Evolutionary conservation across 2,329 filamentous ascomycete species (phyloP).

Genomic region (Grosmannia penicillata): DNA sequence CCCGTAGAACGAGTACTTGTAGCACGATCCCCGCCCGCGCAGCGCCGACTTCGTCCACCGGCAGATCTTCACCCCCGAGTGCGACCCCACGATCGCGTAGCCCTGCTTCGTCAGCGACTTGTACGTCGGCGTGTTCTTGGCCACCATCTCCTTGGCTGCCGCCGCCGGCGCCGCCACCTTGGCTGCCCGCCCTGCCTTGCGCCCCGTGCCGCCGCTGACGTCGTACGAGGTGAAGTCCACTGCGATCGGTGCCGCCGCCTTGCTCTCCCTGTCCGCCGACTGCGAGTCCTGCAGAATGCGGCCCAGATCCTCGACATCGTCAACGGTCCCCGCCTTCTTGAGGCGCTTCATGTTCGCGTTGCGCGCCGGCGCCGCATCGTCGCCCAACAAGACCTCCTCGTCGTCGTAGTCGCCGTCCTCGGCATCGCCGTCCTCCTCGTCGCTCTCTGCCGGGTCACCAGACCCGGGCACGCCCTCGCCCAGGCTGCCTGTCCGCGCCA

Average conservation of each 20-base stretch:
- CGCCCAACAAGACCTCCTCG: slow-evolving; percentile 34
- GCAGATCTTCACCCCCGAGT: slow-evolving; percentile 94
- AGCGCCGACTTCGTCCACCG: slow-evolving; percentile 97
- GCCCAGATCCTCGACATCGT: slow-evolving; percentile 77
- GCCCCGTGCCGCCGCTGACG: slow-evolving; percentile 20
- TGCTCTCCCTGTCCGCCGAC: slow-evolving; percentile 13
- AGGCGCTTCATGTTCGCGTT: slow-evolving; percentile 21
- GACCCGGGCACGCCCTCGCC: slow-evolving; percentile 60
- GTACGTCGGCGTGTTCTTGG: slow-evolving; percentile 78
- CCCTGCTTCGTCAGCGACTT: slow-evolving; percentile 86
- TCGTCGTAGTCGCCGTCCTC: slow-evolving; percentile 64
- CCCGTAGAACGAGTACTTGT: slow-evolving; percentile 96
- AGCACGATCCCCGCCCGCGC: slow-evolving; percentile 84
- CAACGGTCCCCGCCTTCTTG: slow-evolving; percentile 37
- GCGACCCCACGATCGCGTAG: slow-evolving; percentile 86
- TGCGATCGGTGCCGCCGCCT: slow-evolving; percentile 38
- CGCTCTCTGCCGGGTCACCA: slow-evolving; percentile 73
- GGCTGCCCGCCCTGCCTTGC: slow-evolving; percentile 24
- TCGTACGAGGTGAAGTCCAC: slow-evolving; percentile 75
- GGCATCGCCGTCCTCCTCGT: slow-evolving; percentile 51
- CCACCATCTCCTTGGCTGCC: slow-evolving; percentile 77
- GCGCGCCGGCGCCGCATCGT: slow-evolving; percentile 23
- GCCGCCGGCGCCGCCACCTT: slow-evolving; percentile 4
- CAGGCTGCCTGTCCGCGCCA: slow-evolving; percentile 42
- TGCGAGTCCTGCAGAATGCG: slow-evolving; percentile 40